Base-by-base conservation (phyloP, 2,329 filamentous ascomycete genomes). In the Scedosporium dehoogii region DNA sequence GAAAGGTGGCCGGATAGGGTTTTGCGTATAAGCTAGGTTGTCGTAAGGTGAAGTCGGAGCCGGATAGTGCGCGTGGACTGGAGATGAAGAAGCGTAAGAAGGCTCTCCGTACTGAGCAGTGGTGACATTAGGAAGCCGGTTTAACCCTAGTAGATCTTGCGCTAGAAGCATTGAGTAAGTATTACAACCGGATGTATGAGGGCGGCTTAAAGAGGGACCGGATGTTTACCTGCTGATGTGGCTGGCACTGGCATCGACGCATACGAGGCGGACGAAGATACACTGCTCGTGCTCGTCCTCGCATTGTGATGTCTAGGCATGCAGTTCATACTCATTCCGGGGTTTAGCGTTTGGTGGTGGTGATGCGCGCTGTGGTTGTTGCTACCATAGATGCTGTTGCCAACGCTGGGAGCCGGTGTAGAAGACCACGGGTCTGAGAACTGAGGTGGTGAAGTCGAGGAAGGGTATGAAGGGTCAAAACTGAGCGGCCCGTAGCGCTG, bases 401-500 rank as follows among this genome's bases (percentile, higher is more conserved):
- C 73, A 76, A 81, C 64, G 71, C 79, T 69, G 73, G 81, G 66
- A 79, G 77, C 65, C 73, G 77, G 64, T 38, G 85, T 79, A 57
- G 81, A 82, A 63, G 90, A 83, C 92, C 92, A 97, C 51, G 92
- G 92, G 75, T 97, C 94, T 70, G 89, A 92, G 79, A 97, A 97
- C 67, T 94, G 89, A 85, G 77, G 81, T 72, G 79, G 82, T 73
- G 70, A 81, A 73, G 65, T 66, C 68, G 74, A 72, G 42, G 76
- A 74, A 64, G 79, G 76, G 76, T 90, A 91, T 69, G 77, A 75
- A 73, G 89, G 82, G 74, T 93, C 90, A 80, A 93, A 94, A 75
- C 85, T 86, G 79, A 96, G 76, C 73, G 83, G 84, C 72, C 84
- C 90, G 78, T 89, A 90, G 74, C 85, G 90, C 78, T 93, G 91